Evolutionary conservation across 352 stramenopile species (phyloP), one percentile per base, ranked within the genome.

Genomic region (Phytophthora idaei): DNA sequence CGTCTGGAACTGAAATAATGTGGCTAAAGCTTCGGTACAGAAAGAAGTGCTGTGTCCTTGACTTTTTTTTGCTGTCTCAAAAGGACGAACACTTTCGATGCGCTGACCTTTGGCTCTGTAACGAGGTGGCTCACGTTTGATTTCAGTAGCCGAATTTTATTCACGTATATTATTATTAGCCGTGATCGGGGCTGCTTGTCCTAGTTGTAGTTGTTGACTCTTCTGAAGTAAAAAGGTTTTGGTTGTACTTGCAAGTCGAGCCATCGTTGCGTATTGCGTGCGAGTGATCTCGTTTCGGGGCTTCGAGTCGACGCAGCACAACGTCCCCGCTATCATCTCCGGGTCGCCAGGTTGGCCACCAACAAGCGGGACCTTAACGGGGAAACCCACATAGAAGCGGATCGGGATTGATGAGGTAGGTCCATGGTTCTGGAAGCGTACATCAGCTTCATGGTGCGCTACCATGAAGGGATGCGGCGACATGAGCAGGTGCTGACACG

Each of bases 341-440:
- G 32, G 45, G 9, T 49, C 62, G 9, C 47, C 55, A 27, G 36
- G 11, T 44, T 45, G 37, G 1, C 50, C 46, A 5, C n/a, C n/a
- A 25, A 51, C 57, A 15, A 39, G 10, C n/a, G 65, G 61, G 9
- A 72, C 47, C 4, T 69, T 61, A 29, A 91, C 51, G 5, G 83
- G 80, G 56, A 91, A 87, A 15, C 83, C 83, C 42, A 81, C 83
- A 66, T 89, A 91, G 69, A 87, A 91, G 8, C 76, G 76, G 39
- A 79, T 52, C 1, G 64, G 69, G 3, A 87, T 44, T 11, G 65
- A 48, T 0, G 62, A 50, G 21, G 76, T 67, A 2, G 72, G 27
- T 0, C 57, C 46, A 17, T 77, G 52, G 45, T 78, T 76, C 44
- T 74, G 73, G 55, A 87, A 88, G 34, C 77, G 74, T 9, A 88